Percentiles rank a stretch among this genome's conserved stretches.
Conservation (phyloP, 306 rosid genomes). For the Fagus crenata region DNA sequence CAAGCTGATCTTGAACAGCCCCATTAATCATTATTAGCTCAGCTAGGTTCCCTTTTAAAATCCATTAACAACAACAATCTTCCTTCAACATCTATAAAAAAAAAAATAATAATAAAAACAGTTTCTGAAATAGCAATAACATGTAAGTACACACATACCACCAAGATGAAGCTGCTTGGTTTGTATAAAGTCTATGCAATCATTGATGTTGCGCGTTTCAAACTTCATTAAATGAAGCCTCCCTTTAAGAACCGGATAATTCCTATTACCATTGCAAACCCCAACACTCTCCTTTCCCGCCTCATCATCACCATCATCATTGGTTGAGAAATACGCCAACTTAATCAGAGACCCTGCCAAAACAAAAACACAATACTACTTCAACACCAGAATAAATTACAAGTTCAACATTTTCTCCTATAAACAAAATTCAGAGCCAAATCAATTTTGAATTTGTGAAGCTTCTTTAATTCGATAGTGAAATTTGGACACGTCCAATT, state of each 20-base stretch:
- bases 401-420: not conserved
- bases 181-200: constrained; percentile 72
- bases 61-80: not conserved
- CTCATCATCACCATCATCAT: constrained; percentile 37
- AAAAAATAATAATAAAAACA: not conserved
- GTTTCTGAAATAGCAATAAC: constrained; percentile 13
- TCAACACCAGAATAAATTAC: constrained; percentile 7
- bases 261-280: constrained; percentile 38
- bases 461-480: not conserved
- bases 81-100: not conserved
- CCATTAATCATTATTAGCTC: not conserved
- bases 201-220: constrained; percentile 80
- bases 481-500: not conserved
- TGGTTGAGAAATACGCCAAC: constrained; percentile 74
- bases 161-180: constrained; percentile 62
- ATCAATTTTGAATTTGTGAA: not conserved
- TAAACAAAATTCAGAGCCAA: not conserved
- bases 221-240: constrained; percentile 78
- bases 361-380: constrained; percentile 21
- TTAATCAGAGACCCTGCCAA: constrained; percentile 77
- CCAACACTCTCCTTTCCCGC: constrained; percentile 37
- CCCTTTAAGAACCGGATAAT: constrained; percentile 54
- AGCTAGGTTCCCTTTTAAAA: not conserved
- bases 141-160: constrained; percentile 42
- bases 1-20: not conserved